These are phyloP conservation scores for Skeletonema tropicum DNA, from an alignment of 108 stramenopile genomes.

Conservation along the genomic window DNA sequence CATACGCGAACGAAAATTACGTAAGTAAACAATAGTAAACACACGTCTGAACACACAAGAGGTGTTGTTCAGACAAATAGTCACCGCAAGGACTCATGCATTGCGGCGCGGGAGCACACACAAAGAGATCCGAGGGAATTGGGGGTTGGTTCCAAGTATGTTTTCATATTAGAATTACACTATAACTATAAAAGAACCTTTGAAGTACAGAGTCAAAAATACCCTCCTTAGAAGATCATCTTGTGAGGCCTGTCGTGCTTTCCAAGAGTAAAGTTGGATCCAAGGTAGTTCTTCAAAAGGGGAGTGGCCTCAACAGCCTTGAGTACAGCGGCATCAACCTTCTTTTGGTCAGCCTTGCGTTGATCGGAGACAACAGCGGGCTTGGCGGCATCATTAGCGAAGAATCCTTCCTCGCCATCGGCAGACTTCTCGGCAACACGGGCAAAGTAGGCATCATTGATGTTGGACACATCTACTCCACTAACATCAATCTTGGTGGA, in stretches of 20 bases:
- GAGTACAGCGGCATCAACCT: constrained; percentile 89
- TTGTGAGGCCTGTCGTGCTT: constrained; percentile 95
- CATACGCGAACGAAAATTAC: too few species aligned
- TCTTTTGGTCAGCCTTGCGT: constrained; percentile 95
- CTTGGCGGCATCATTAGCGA: constrained; percentile 84
- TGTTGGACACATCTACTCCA: constrained; percentile 82
- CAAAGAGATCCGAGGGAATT: constrained; percentile 3
- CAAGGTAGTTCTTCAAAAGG: constrained; percentile 95
- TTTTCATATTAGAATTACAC: constrained; percentile 11
- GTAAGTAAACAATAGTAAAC: too few species aligned
- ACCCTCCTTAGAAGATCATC: constrained; percentile 93
- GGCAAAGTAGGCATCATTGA: constrained; percentile 94
- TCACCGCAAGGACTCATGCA: background rate
- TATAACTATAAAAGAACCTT: constrained; percentile 5
- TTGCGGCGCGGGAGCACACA: background rate
- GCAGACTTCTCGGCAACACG: constrained; percentile 60
- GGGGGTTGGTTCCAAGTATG: constrained; percentile 9
- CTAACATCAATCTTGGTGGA: constrained; percentile 94
- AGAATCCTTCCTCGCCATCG: constrained; percentile 90
- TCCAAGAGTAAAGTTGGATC: constrained; percentile 89
- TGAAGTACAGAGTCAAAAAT: background rate
- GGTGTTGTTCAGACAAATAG: background rate
- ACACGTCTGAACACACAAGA: background rate
- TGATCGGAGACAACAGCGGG: constrained; percentile 87
- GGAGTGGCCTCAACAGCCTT: constrained; percentile 72